Evolutionary conservation across 805 yeast species (phyloP).

Genomic region (Teunomyces panamensis): DNA sequence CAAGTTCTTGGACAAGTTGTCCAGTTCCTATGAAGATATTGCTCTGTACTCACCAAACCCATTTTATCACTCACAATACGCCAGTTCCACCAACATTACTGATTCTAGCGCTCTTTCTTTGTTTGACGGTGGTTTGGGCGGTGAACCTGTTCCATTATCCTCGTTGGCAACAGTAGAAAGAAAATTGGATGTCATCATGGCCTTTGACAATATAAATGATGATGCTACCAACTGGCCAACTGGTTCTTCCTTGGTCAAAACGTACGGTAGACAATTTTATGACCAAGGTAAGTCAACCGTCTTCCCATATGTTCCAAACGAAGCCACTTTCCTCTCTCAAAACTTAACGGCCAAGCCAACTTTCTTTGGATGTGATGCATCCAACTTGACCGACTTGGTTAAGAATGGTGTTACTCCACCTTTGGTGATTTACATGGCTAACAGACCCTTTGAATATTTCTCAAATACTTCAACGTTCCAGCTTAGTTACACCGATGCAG

Average conservation of each 20-base stretch:
- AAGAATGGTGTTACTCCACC: slow-evolving; percentile 55
- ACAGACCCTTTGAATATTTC: slow-evolving; percentile 59
- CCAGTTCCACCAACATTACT: slow-evolving; percentile 23
- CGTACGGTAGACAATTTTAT: slow-evolving; percentile 35
- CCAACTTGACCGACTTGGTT: slow-evolving; percentile 53
- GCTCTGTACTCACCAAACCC: slow-evolving; percentile 39
- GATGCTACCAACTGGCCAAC: slow-evolving; percentile 31
- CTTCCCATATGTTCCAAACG: slow-evolving; percentile 81
- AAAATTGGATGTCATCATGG: slow-evolving; percentile 34
- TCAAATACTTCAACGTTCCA: slow-evolving; percentile 75
- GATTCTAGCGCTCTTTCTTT: slow-evolving; percentile 28
- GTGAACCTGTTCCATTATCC: slow-evolving; percentile 35
- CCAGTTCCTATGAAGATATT: slow-evolving; percentile 25
- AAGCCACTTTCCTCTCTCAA: slow-evolving; percentile 51
- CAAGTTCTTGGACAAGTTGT: slow-evolving; percentile 23
- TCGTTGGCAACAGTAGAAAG: slow-evolving; percentile 33
- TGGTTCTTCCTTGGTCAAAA: slow-evolving; percentile 29
- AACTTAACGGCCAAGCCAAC: slow-evolving; percentile 69
- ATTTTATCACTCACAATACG: slow-evolving; percentile 28
- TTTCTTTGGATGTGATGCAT: slow-evolving; percentile 79
- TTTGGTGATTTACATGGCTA: slow-evolving; percentile 73
- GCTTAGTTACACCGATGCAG: slow-evolving; percentile 57
- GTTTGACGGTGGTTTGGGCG: slow-evolving; percentile 41
- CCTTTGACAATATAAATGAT: slow-evolving; percentile 33
- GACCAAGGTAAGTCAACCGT: slow-evolving; percentile 54